Evolutionary conservation across 768 basidiomycete species (phyloP).

Genomic region (Fomitopsis serialis): DNA sequence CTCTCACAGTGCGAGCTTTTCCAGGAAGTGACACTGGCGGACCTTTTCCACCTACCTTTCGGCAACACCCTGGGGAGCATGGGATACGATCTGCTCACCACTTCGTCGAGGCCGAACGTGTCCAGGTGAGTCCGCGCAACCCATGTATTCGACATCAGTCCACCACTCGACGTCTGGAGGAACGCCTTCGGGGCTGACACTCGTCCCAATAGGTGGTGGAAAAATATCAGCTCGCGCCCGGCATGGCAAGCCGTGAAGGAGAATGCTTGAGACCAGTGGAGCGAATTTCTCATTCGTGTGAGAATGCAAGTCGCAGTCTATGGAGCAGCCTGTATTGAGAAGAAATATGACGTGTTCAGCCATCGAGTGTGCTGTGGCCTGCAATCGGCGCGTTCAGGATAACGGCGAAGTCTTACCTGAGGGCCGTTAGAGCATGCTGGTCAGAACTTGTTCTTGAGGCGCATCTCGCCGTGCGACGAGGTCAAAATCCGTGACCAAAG

Average conservation of each 20-base stretch:
- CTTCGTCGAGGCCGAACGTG: slow-evolving; percentile 35
- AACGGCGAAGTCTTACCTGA: no score
- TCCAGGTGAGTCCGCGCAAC: slow-evolving; percentile 28
- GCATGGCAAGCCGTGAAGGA: slow-evolving; percentile 45
- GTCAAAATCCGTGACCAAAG: no score
- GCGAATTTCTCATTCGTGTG: no score
- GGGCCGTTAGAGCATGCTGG: no score
- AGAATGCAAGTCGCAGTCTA: no score
- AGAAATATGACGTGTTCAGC: no score
- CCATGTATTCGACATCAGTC: not conserved
- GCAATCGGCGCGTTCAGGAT: no score
- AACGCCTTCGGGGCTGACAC: not conserved
- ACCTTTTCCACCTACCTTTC: slow-evolving; percentile 53
- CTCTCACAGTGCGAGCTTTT: not conserved
- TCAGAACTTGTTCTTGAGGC: no score
- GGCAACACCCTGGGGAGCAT: slow-evolving; percentile 23
- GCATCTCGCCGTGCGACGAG: no score
- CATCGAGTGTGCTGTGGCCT: no score
- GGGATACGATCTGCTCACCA: slow-evolving; percentile 26
- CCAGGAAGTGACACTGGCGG: slow-evolving; percentile 46
- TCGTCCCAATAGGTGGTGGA: slow-evolving; percentile 41
- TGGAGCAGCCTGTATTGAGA: no score
- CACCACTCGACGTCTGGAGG: not conserved
- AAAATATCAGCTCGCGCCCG: slow-evolving; percentile 39
- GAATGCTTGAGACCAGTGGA: slow-evolving; percentile 12